phyloP scores from a whole-genome alignment of 2,329 filamentous ascomycete species.

The Claviceps spartinae region DNA sequence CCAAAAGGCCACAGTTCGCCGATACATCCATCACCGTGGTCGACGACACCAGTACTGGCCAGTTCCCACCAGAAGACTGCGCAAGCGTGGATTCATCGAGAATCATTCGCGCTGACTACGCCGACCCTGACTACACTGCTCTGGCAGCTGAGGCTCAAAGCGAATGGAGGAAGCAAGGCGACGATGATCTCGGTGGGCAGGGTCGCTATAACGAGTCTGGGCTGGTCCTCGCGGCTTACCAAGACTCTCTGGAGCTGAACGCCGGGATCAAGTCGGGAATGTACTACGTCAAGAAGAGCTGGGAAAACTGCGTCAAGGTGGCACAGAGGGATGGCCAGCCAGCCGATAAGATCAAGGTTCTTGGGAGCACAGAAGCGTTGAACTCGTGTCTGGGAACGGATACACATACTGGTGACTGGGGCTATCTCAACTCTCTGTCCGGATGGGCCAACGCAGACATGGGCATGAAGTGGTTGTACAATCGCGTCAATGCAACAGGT shows the following conservation, averaged over 20 bases:
- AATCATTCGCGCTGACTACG: slow-evolving; percentile 64
- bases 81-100: slow-evolving; percentile 50
- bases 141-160: slow-evolving; percentile 59
- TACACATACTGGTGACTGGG: slow-evolving; percentile 45
- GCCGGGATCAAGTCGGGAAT: slow-evolving; percentile 30
- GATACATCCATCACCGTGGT: slow-evolving; percentile 43
- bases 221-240: slow-evolving; percentile 48
- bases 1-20: slow-evolving; percentile 43
- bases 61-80: slow-evolving; percentile 47
- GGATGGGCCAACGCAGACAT: slow-evolving; percentile 73
- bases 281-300: slow-evolving; percentile 46
- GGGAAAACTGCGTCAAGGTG: slow-evolving; percentile 45
- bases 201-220: slow-evolving; percentile 60
- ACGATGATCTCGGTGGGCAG: slow-evolving; percentile 42
- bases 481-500: slow-evolving; percentile 37
- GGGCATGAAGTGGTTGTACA: slow-evolving; percentile 51
- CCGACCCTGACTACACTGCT: slow-evolving; percentile 59
- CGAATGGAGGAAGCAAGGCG: slow-evolving; percentile 49
- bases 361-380: slow-evolving; percentile 33
- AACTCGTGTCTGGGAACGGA: slow-evolving; percentile 30
- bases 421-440: slow-evolving; percentile 59
- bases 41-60: slow-evolving; percentile 35
- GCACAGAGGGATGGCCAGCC: slow-evolving; percentile 24
- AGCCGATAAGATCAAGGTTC: slow-evolving; percentile 27
- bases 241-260: slow-evolving; percentile 16